phyloP scores from a whole-genome alignment of 2,329 filamentous ascomycete species.

The Neonectria hederae region DNA sequence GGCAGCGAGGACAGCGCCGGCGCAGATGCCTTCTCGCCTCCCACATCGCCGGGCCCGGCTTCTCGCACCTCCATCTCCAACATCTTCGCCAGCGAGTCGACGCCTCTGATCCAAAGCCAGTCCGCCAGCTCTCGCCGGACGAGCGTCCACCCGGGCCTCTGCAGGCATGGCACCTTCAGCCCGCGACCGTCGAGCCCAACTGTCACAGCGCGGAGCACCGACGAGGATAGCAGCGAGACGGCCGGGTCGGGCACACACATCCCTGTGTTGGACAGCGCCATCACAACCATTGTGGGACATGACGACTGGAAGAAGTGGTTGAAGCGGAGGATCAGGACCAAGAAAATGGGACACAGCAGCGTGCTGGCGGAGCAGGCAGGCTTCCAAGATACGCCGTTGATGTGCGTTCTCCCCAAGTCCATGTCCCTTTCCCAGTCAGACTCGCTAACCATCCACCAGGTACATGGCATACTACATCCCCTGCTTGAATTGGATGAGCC shows the following conservation, averaged over 20 bases:
- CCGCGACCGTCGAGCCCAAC: slow-evolving; percentile 66
- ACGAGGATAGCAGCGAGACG: slow-evolving; percentile 46
- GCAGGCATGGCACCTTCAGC: slow-evolving; percentile 81
- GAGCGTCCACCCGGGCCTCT: slow-evolving; percentile 55
- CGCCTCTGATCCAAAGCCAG: slow-evolving; percentile 56
- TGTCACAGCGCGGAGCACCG: slow-evolving; percentile 45
- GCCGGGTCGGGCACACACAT: slow-evolving; percentile 46
- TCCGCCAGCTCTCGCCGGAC: slow-evolving; percentile 29
- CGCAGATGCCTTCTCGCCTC: slow-evolving; percentile 30
- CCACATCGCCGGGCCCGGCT: slow-evolving; percentile 38
- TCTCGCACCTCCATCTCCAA: slow-evolving; percentile 29
- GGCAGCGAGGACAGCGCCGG: slow-evolving; percentile 21
- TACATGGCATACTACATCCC: slow-evolving; percentile 95
- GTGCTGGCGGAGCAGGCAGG: slow-evolving; percentile 78
- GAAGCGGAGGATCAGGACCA: slow-evolving; percentile 63
- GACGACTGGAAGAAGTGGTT: slow-evolving; percentile 61
- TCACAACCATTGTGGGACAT: slow-evolving; percentile 50
- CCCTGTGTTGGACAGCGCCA: slow-evolving; percentile 51
- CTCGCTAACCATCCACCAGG: slow-evolving; percentile 55
- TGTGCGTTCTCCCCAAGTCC: slow-evolving; percentile 63
- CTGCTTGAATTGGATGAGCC: slow-evolving; percentile 86
- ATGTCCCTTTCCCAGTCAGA: not conserved
- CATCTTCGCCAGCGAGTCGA: slow-evolving; percentile 56
- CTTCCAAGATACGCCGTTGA: slow-evolving; percentile 75
- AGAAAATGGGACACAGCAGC: slow-evolving; percentile 77